These are phyloP conservation scores for Globisporangium irregulare DNA, from an alignment of 352 stramenopile species.

Conservation along the genomic window DNA sequence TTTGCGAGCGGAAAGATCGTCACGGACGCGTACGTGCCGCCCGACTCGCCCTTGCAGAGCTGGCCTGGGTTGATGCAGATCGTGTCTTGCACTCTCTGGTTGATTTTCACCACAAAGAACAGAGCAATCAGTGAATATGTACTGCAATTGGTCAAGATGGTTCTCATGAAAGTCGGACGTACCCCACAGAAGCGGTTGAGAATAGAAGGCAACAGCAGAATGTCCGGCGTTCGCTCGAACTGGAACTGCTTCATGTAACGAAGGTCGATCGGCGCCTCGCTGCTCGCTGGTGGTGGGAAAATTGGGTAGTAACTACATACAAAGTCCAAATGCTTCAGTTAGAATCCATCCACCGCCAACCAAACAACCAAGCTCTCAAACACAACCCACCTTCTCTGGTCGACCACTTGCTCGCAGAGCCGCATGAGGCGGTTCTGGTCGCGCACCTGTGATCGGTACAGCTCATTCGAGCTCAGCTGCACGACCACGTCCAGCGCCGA, in stretches of 20 bases:
- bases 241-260: conserved; percentile 89
- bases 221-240: conserved; percentile 91
- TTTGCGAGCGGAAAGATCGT: conserved; percentile 88
- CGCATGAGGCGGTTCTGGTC: conserved; percentile 75
- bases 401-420: conserved; percentile 74
- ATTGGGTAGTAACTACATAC: conserved; percentile 66
- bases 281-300: conserved; percentile 62
- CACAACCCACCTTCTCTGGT: conserved; percentile 60
- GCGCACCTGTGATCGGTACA: conserved; percentile 50
- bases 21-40: conserved; percentile 92
- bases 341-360: background rate
- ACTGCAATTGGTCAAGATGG: too few species aligned
- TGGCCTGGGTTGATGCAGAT: conserved; percentile 95
- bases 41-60: conserved; percentile 91
- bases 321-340: background rate
- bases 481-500: conserved; percentile 92
- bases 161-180: conserved; percentile 21
- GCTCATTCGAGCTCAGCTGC: conserved; percentile 79
- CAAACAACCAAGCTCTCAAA: background rate
- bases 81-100: conserved; percentile 76
- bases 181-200: conserved; percentile 89
- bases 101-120: conserved; percentile 26
- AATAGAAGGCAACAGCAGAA: conserved; percentile 94
- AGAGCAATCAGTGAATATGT: background rate
- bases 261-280: conserved; percentile 89